Evolutionary conservation across 1,284 basidiomycete genomes (phyloP).

Genomic region (Ganoderma leucocontextum): DNA sequence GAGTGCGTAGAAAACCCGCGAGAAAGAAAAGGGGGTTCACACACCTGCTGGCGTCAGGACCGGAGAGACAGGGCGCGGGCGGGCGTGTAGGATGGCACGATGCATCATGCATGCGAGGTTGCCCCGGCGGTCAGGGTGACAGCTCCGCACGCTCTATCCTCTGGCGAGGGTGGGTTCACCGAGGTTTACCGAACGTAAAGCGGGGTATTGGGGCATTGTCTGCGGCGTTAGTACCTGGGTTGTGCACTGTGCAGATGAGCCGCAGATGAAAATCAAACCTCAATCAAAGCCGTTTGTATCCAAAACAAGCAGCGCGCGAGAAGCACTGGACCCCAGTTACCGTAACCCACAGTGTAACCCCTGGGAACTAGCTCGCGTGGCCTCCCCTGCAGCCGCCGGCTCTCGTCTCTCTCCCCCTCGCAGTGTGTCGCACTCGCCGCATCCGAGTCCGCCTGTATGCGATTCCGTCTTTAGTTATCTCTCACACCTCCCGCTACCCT

Average conservation of each 20-base stretch:
- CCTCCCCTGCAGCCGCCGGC: slow-evolving; percentile 2
- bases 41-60: slow-evolving; percentile 33
- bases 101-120: slow-evolving; percentile 7
- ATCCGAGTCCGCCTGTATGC: slow-evolving; percentile 6
- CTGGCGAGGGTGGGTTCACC: neutral
- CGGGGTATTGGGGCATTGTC: neutral
- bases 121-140: slow-evolving; percentile 5
- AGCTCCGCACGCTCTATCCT: slow-evolving; percentile 12
- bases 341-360: neutral
- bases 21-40: slow-evolving; percentile 30
- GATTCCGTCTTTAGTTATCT: slow-evolving; percentile 21
- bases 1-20: slow-evolving; percentile 29
- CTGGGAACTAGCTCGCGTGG: slow-evolving; percentile 31
- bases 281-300: slow-evolving; percentile 30
- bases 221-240: neutral
- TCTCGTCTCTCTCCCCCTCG: neutral
- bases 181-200: neutral
- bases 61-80: slow-evolving; percentile 25
- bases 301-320: slow-evolving; percentile 28
- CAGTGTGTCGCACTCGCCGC: neutral
- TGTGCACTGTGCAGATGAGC: neutral
- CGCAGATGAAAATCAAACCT: slow-evolving; percentile 26
- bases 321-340: slow-evolving; percentile 14
- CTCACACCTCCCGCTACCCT: slow-evolving; percentile 21
- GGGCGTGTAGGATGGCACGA: slow-evolving; percentile 24